Base-by-base conservation (phyloP, 768 basidiomycete genomes). In the Suillus variegatus region DNA sequence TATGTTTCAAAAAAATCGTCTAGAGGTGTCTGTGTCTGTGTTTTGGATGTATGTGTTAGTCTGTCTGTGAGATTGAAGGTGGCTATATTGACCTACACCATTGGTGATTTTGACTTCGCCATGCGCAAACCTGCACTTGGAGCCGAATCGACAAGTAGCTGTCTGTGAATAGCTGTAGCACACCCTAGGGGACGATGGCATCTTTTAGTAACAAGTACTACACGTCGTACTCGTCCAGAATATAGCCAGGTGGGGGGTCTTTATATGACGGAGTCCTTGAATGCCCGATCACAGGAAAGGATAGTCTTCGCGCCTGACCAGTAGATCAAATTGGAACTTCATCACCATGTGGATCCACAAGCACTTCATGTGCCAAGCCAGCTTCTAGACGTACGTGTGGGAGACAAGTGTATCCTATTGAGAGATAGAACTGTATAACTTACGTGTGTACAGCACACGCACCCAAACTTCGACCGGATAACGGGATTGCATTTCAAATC, bases 1-100 rank as follows among this genome's bases (percentile, higher is more conserved):
- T 70, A 75, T 18, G 47, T 67, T 12, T 32, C 68, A 54, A 75
- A 76, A 64, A 77, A 76, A 0, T 54, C 60, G 5, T 69, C 70
- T 58, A 76, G 74, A 20, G 75, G 70, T 10, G 66, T 7, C 16
- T 46, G 46, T 12, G 35, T 10, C 20, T 13, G 5, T 49, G 60
- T 51, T 16, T 43, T 0, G 1, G 32, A 60, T 57, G 18, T 28
- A 7, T 41, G 6, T 41, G 25, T 58, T 41, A 41, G 57, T 9
- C 2, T 18, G 4, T 40, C n/a, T 25, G 20, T 3, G 9, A 58
- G 40, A 28, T 28, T 1, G 36, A 25, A 58, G 16, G 10, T 9
- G 3, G 25, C 18, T 16, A 28, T 25, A 41, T 41, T 28, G 25
- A 41, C 57, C 57, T 41, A 58, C 57, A 58, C 18, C 40, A 36